A percentile compares a stretch with the other conserved stretches of the same genome.
phyloP scores from a whole-genome alignment of 192 early-diverging fungal species.

The Coemansia sp. region DNA sequence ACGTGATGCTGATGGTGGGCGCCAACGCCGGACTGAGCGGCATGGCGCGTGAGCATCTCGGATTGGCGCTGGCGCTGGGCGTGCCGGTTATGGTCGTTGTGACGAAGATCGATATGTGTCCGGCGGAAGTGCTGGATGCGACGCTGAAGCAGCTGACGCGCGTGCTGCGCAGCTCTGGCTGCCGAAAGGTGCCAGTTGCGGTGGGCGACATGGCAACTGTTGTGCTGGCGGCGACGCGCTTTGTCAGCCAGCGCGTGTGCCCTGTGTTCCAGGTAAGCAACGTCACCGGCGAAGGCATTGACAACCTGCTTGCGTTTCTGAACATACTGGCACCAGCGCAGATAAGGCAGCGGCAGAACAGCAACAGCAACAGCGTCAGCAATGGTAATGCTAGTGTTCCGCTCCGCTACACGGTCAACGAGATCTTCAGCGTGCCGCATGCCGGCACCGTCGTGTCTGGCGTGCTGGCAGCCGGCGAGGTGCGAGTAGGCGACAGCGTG shows the following conservation, averaged over 20 bases:
- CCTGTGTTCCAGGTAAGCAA: conserved; percentile 96
- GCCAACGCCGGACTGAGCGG: conserved; percentile 88
- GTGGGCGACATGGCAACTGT: conserved; percentile 74
- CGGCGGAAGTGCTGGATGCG: conserved; percentile 74
- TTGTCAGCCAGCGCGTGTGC: conserved; percentile 86
- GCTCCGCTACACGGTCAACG: conserved; percentile 84
- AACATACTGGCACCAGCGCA: conserved; percentile 69
- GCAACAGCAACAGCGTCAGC: background rate
- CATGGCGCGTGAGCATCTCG: conserved; percentile 94
- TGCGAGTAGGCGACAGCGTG: conserved; percentile 79
- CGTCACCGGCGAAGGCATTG: conserved; percentile 80
- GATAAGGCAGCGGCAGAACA: background rate
- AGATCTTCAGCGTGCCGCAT: conserved; percentile 88
- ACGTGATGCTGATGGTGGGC: conserved; percentile 87
- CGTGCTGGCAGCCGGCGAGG: conserved; percentile 68
- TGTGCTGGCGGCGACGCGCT: conserved; percentile 74
- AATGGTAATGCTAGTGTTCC: conserved; percentile 25
- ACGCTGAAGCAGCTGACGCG: conserved; percentile 82
- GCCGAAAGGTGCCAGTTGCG: conserved; percentile 90
- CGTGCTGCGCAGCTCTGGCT: conserved; percentile 84
- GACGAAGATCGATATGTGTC: conserved; percentile 96
- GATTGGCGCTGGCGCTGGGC: conserved; percentile 79
- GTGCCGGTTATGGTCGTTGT: conserved; percentile 91
- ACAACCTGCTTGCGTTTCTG: conserved; percentile 75
- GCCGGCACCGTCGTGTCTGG: conserved; percentile 92